phyloP scores from a whole-genome alignment of 2,329 filamentous ascomycete genomes.

The Cladosporium sp. region DNA sequence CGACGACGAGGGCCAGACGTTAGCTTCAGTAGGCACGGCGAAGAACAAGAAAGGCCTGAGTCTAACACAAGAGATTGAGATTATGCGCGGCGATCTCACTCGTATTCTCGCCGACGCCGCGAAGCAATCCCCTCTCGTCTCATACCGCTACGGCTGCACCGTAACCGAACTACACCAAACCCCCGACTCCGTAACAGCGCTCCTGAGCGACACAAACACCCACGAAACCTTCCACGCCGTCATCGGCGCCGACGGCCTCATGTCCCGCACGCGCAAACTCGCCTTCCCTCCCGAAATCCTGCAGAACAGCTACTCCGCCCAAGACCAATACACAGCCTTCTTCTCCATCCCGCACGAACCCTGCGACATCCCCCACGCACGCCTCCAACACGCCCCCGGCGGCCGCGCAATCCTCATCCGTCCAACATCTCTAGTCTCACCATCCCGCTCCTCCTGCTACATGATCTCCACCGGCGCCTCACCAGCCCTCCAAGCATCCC shows the following conservation, averaged over 20 bases:
- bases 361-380: slow-evolving; percentile 25
- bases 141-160: slow-evolving; percentile 24
- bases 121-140: slow-evolving; percentile 23
- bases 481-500: background rate
- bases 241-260: slow-evolving; percentile 38
- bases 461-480: background rate
- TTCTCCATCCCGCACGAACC: slow-evolving; percentile 31
- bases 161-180: slow-evolving; percentile 20
- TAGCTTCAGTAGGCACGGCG: slow-evolving; percentile 21
- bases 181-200: slow-evolving; percentile 12
- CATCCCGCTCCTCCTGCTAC: slow-evolving; percentile 3
- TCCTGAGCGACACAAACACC: slow-evolving; percentile 20
- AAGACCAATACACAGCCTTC: slow-evolving; percentile 31
- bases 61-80: slow-evolving; percentile 33
- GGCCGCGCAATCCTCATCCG: slow-evolving; percentile 27
- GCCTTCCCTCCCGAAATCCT: slow-evolving; percentile 32
- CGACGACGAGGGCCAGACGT: slow-evolving; percentile 30
- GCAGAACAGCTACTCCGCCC: slow-evolving; percentile 22
- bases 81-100: slow-evolving; percentile 54
- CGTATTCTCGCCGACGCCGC: slow-evolving; percentile 43
- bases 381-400: slow-evolving; percentile 25
- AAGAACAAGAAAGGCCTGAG: slow-evolving; percentile 1
- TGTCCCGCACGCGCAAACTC: slow-evolving; percentile 32
- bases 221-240: slow-evolving; percentile 31
- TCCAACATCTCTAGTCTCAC: slow-evolving; percentile 18